A percentile compares a stretch with the other conserved stretches of the same genome.
Evolutionary conservation across 306 rosid species (phyloP).

Genomic region (Nissolia schottii): DNA sequence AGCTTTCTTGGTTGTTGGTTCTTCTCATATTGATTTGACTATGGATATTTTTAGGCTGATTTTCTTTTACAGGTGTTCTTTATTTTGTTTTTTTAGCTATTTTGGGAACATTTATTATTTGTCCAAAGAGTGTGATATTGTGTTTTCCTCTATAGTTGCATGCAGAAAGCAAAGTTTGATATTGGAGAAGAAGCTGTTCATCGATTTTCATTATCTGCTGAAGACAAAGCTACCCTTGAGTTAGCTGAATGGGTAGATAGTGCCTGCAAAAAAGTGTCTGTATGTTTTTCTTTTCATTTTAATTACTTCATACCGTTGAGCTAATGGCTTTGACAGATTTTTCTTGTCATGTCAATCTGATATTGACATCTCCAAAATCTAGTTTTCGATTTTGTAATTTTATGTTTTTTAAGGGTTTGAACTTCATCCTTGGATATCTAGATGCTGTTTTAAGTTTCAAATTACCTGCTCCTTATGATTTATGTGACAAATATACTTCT

Average conservation of each 20-base stretch:
- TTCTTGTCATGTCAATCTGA: slow-evolving; percentile 7
- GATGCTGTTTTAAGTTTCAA: slow-evolving; percentile 15
- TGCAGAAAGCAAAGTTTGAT: slow-evolving; percentile 97
- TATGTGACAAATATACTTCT: slow-evolving; percentile 11
- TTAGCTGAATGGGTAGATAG: slow-evolving; percentile 98
- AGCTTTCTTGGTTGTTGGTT: not conserved
- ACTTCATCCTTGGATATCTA: slow-evolving; percentile 6
- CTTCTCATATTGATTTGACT: not conserved
- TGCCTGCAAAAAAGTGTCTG: slow-evolving; percentile 75
- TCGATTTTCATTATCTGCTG: slow-evolving; percentile 93
- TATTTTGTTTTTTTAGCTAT: not conserved
- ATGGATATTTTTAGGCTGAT: not conserved
- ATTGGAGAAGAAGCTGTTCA: slow-evolving; percentile 95
- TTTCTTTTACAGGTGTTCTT: not conserved
- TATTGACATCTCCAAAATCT: not conserved
- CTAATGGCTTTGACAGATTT: slow-evolving; percentile 22
- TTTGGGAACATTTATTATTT: not conserved
- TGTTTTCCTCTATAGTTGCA: slow-evolving; percentile 61
- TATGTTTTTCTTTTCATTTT: slow-evolving; percentile 43
- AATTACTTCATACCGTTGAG: slow-evolving; percentile 12
- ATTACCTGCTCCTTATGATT: not conserved
- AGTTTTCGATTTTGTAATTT: not conserved
- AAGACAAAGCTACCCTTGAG: slow-evolving; percentile 96
- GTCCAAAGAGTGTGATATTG: not conserved
- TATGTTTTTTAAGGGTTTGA: not conserved